Percentiles rank a stretch among this genome's conserved stretches.
Evolutionary conservation across 169 alveolate genomes (phyloP).

Genomic region (Cytauxzoon felis): DNA sequence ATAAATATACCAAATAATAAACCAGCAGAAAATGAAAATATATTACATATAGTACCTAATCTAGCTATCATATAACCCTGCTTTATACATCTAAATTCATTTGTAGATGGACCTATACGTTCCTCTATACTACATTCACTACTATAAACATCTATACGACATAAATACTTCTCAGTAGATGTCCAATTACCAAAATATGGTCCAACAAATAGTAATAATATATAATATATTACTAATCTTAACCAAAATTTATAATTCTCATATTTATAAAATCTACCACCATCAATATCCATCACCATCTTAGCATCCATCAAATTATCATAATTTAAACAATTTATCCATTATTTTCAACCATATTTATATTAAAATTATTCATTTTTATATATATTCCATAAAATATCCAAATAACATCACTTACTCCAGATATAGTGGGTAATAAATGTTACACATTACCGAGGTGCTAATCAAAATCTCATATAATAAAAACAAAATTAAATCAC

Average conservation of each 20-base stretch:
- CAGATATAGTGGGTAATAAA: too few relatives aligned
- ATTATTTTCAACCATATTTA: too few relatives aligned
- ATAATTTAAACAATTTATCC: too few relatives aligned
- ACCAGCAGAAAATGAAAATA: constrained; percentile 24
- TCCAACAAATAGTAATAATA: constrained; percentile 30
- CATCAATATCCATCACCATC: too few relatives aligned
- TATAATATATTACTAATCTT: constrained; percentile 25
- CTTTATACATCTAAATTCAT: constrained; percentile 33
- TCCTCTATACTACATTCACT: constrained; percentile 5
- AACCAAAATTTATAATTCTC: constrained; percentile 20
- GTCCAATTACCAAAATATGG: constrained; percentile 61
- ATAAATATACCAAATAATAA: constrained; percentile 35
- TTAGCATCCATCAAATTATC: too few relatives aligned
- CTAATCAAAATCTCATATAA: too few relatives aligned
- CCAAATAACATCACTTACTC: too few relatives aligned
- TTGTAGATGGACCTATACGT: background rate
- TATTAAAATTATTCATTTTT: too few relatives aligned
- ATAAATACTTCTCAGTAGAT: constrained; percentile 44
- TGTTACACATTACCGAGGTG: too few relatives aligned
- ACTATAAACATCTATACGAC: constrained; percentile 25
- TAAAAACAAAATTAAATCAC: too few relatives aligned
- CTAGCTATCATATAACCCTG: constrained; percentile 33
- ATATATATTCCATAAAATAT: too few relatives aligned
- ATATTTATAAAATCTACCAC: too few relatives aligned
- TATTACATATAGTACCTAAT: constrained; percentile 27